Base-by-base conservation (phyloP, 805 yeast genomes). In the Sugiyamaella valdiviana region DNA sequence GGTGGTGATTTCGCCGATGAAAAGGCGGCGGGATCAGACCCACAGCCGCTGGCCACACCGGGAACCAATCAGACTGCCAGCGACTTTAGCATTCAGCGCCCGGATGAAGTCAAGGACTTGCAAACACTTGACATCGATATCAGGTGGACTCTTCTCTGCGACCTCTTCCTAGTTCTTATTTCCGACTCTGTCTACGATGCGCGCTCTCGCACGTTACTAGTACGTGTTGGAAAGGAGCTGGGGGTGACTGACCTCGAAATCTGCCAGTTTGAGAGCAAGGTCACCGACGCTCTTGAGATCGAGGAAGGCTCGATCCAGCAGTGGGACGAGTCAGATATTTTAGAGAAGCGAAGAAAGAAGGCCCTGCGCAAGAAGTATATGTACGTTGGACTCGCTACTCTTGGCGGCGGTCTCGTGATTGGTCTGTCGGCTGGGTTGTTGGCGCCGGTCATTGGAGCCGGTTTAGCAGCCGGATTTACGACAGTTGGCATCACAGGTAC, bases 391-490 rank as follows among this genome's bases (percentile, higher is more conserved):
- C 69, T 93, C 43, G 99, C 99, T 0, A 93, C 98, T 6, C 75
- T 90, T 14, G 98, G 98, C 23, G 99, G 99, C 1, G 90, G 96
- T 1, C 70, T 93, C 19, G 95, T 93, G 1, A 78, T 93, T 50
- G 99, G 99, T 1, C 71, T 93, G 16, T 87, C 96, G 51, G 98
- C 96, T 6, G 99, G 99, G 5, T 67, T 93, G 39, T 69, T 93
- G 40, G 99, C 99, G 0, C 99, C 99, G 0, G 95, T 95, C 2
- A 95, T 93, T 60, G 98, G 98, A 44, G 98, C 98, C 1, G 99
- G 99, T 60, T 62, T 93, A 23, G 99, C 98, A 1, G 98, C 98
- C 2, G 99, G 98, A 14, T 72, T 93, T 37, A 83, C 97, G 1
- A 93, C 99, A 0, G 79, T 91, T 19, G 99, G 99, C 26, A 85